Base-by-base conservation (phyloP, 371 early-diverging fungal species). In the Rhizopus arrhizus region DNA sequence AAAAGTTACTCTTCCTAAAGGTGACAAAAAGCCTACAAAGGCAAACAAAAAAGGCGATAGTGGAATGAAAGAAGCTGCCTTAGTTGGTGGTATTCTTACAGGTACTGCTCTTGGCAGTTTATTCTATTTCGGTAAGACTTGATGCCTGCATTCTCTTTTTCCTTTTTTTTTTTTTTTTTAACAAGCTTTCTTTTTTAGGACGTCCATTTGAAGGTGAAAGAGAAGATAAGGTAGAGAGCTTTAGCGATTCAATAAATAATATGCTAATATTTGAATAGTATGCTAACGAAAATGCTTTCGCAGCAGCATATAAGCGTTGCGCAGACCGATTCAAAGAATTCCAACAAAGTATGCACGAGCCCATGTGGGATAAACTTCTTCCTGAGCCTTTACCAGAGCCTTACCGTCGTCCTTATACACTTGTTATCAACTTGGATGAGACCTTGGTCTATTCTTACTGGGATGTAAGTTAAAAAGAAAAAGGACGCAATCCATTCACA, bases 341-440 rank as follows among this genome's bases (percentile, higher is more conserved):
- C 53, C 66, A 70, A 43, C 41, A 76, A 85, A 63, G 64, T 58
- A 69, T 80, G 68, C 61, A 66, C 38, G 65, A 91, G 47, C 92
- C 92, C 34, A 85, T 87, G 59, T 84, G 86, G 76, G 90, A 89
- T 46, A 93, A 95, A 69, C 84, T 95, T 46, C 81, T 97, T 59
- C 96, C 96, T 3, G 95, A 95, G 56, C 89, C 93, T 45, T 80
- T 93, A 40, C 90, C 91, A 34, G 87, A 82, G 41, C 90, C 86
- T 12, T 93, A 91, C 76, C 85, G 87, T 56, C 86, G 88, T 43
- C 90, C 90, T 29, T 92, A 91, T 64, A 98, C 99, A 7, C 84
- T 98, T 50, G 92, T 95, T 46, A 87, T 98, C 58, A 94, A 95
- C 65, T 73, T 97, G 72, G 95, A 94, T 63, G 95, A 97, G 64